Percentiles rank a stretch among this genome's conserved stretches.
phyloP scores from a whole-genome alignment of 140 eudicot species.

The Anethum foeniculum region DNA sequence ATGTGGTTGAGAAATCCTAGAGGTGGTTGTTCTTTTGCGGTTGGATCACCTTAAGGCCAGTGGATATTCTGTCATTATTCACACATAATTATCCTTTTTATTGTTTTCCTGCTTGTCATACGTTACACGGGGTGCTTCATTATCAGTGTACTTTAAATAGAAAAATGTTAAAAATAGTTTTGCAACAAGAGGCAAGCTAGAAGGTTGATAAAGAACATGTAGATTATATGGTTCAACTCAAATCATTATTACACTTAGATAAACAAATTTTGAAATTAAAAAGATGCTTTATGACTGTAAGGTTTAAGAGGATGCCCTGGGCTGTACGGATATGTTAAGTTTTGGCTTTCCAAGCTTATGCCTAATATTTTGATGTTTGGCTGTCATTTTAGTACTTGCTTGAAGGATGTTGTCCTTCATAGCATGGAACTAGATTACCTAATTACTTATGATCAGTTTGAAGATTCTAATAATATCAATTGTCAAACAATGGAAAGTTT shows the following conservation, averaged over 20 bases:
- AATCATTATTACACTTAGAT: not conserved
- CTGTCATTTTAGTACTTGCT: not conserved
- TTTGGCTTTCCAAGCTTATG: not conserved
- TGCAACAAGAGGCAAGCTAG: not conserved
- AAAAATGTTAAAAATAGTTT: not conserved
- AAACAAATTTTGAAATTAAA: not conserved
- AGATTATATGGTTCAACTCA: not conserved
- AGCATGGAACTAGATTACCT: not conserved
- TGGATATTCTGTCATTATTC: not conserved
- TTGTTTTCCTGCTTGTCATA: not conserved
- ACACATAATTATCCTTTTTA: not conserved
- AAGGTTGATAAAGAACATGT: not conserved
- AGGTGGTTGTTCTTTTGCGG: not conserved
- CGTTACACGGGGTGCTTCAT: not conserved
- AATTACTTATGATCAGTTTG: not conserved
- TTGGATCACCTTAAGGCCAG: too few relatives aligned
- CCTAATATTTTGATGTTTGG: not conserved
- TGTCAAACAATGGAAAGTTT: not conserved
- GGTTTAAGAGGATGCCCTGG: not conserved
- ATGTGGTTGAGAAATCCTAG: not conserved
- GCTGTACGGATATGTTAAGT: not conserved
- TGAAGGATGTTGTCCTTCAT: not conserved
- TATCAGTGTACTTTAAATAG: not conserved
- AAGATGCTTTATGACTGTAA: slow-evolving; percentile 8
- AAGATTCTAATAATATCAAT: not conserved